Conservation (phyloP, 352 stramenopile genomes). For the Discostella stelligera region DNA sequence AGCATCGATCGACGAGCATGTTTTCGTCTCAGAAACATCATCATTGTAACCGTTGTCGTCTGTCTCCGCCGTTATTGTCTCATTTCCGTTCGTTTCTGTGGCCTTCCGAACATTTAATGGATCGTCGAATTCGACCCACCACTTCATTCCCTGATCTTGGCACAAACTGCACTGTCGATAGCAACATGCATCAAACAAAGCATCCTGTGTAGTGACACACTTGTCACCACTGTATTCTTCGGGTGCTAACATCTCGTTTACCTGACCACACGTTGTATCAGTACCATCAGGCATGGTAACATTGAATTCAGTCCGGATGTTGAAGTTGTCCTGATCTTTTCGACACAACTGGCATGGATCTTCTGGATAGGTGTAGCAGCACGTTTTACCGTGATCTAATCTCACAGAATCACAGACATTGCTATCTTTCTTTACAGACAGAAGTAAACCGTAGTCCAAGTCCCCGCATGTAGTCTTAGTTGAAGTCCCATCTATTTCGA, state of each 20-base stretch:
- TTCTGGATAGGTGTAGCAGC: constrained; percentile 55
- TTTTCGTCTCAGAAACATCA: constrained; percentile 24
- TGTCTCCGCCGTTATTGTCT: neutral
- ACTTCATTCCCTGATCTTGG: constrained; percentile 52
- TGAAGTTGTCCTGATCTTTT: constrained; percentile 44
- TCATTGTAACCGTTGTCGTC: constrained; percentile 9
- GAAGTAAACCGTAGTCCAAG: constrained; percentile 51
- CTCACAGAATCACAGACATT: constrained; percentile 51
- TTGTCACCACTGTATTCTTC: constrained; percentile 42
- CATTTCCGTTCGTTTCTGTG: constrained; percentile 15
- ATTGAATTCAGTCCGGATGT: constrained; percentile 45
- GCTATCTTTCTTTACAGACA: constrained; percentile 45
- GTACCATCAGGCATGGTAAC: constrained; percentile 46
- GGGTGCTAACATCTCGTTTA: constrained; percentile 55
- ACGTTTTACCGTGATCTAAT: constrained; percentile 33
- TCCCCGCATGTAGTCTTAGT: constrained; percentile 49
- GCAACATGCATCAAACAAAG: constrained; percentile 54
- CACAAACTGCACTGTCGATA: constrained; percentile 56
- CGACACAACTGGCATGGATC: constrained; percentile 50
- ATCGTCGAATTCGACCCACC: constrained; percentile 63
- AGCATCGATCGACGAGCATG: constrained; percentile 57
- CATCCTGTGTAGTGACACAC: constrained; percentile 47
- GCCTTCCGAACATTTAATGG: constrained; percentile 2
- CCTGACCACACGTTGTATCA: constrained; percentile 33
- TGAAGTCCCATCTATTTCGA: constrained; percentile 47